Base-by-base conservation (phyloP, 1,284 basidiomycete genomes). In the Puccinia triticina region DNA sequence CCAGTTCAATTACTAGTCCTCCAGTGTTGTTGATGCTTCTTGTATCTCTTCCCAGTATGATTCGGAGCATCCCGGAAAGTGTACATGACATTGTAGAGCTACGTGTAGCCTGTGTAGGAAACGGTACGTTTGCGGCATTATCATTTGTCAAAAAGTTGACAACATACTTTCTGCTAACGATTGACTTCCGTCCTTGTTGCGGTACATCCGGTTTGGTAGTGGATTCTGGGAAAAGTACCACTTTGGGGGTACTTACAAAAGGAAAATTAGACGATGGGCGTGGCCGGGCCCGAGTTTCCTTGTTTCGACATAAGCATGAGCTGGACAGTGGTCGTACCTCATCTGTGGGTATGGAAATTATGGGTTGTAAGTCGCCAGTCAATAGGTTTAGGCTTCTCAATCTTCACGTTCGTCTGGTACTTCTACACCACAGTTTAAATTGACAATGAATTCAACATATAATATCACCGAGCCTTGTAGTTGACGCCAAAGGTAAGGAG, bases 231-330 rank as follows among this genome's bases (percentile, higher is more conserved):
- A 81, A 81, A 74, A 81, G 79, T 53, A 81, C 79, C 0, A 81
- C 79, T 21, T 69, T 81, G n/a, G 57, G 26, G 67, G 86, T 88
- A 11, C 85, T 88, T 75, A 89, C 86, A 48, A 87, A 88, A 91
- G 95, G 96, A 64, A 91, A 91, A 1, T 89, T 99, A 82, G 96
- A 99, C 85, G 96, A 99, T 87, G 97, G 96, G 16, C 89, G 97
- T 87, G 96, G 96, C 0, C 92, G 92, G 83, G 96, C 96, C 0
- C 93, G 96, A 75, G 93, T 98, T 11, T 92, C 93, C 2, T 89
- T 99, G 10, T 98, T 98, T 88, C 90, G 96, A 69, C 97, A 99
- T 88, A 98, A 98, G 87, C 96, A 99, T 86, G 96, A 99, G 88
- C 89, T 98, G 83, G 96, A 99, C 88, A 95, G 93, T 14, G 96